Evolutionary conservation across 2,329 filamentous ascomycete genomes (phyloP), one percentile per base, ranked within the genome.

Genomic region (Claviceps pusilla): DNA sequence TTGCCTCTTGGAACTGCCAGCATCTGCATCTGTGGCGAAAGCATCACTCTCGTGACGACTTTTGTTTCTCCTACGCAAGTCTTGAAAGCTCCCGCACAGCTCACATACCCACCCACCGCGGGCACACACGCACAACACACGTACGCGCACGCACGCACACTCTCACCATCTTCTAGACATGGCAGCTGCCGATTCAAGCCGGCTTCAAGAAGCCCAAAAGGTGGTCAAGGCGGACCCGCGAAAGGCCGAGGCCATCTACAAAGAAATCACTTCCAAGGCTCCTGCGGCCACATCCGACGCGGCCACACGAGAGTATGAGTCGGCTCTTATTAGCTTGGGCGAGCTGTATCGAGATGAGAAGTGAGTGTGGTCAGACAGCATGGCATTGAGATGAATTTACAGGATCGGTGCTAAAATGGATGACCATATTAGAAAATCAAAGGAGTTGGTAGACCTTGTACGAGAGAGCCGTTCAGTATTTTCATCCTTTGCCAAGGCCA

Each of bases 401-500:
- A 3, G 19, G 35, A 28, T 53, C 33, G 35, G 31, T 19, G 48
- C 57, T 58, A 43, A 60, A 41, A 6, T 57, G n/a, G 7, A 24
- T 3, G 24, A 35, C 24, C 3, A 11, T 52, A 45, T 53, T 53
- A 89, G 85, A 72, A 87, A 87, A 69, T 76, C 84, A 63, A 77
- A 93, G 66, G 87, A 95, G 65, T 82, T 98, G 57, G 88, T 94
- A 58, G 84, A 89, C 64, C 79, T 98, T 60, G 85, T 98, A 64
- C 90, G 86, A 66, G 87, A 88, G 69, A 95, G 89, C 71, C 83
- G 91, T 66, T 86, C 87, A 60, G 87, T 93, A 48, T 83, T 98
- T 60, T 96, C 91, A 56, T 93, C 88, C 59, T 97, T 98, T 70
- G 93, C 93, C 60, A 96, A 97, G 77, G 93, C 94, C 58, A 98